phyloP scores from a whole-genome alignment of 352 stramenopile species.

The Globisporangium lucens region DNA sequence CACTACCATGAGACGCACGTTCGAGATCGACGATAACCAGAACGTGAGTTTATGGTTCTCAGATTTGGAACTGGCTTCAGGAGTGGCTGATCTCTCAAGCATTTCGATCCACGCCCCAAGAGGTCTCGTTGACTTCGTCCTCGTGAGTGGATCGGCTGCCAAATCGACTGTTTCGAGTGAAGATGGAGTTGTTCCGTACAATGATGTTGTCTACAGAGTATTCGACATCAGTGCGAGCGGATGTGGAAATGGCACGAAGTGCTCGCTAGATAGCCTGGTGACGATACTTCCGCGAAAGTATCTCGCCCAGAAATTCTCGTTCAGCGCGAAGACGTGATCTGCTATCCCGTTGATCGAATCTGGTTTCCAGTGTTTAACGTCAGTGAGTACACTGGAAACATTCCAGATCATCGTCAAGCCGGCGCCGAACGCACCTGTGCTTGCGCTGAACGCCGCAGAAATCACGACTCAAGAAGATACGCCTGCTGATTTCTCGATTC shows the following conservation, averaged over 20 bases:
- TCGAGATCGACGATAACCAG: constrained; percentile 39
- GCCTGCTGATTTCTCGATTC: constrained; percentile 27
- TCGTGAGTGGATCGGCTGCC: constrained; percentile 4
- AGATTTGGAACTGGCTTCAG: constrained; percentile 26
- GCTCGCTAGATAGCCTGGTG: constrained; percentile 22
- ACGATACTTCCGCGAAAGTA: constrained; percentile 35
- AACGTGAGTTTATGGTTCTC: constrained; percentile 35
- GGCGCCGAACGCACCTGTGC: constrained; percentile 30
- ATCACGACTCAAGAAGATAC: constrained; percentile 35
- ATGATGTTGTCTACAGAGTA: constrained; percentile 3
- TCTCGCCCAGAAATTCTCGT: constrained; percentile 35
- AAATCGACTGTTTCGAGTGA: background rate
- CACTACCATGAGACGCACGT: constrained; percentile 10
- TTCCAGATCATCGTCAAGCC: constrained; percentile 37
- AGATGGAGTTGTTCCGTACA: background rate
- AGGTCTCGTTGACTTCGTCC: constrained; percentile 18
- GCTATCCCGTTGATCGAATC: constrained; percentile 17
- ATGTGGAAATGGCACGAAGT: constrained; percentile 12
- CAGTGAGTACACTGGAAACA: constrained; percentile 20
- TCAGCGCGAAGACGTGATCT: constrained; percentile 30
- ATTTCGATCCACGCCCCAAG: constrained; percentile 18
- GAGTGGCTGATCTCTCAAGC: constrained; percentile 26
- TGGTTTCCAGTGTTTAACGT: constrained; percentile 24
- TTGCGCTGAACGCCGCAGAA: constrained; percentile 28
- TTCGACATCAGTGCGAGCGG: constrained; percentile 13